phyloP scores from a whole-genome alignment of 2,329 filamentous ascomycete genomes.

The Hypoxylon sp. region DNA sequence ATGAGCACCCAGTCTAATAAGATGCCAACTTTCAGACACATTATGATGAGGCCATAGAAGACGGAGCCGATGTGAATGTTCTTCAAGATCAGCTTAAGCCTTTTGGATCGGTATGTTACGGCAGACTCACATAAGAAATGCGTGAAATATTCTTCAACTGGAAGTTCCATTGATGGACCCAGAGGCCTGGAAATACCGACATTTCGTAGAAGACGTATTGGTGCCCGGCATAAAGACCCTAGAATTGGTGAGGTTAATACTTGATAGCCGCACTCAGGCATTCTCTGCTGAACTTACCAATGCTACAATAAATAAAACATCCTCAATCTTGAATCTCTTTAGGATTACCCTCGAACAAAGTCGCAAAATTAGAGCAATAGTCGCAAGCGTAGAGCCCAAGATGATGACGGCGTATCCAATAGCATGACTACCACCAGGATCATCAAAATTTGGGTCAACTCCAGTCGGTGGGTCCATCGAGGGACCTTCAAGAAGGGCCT shows the following conservation, averaged over 20 bases:
- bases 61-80: not conserved
- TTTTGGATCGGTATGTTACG: too few relatives aligned
- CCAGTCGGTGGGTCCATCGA: conserved; percentile 9
- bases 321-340: conserved; percentile 2
- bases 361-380: not conserved
- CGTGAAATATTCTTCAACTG: not conserved
- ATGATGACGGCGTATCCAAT: conserved; percentile 16
- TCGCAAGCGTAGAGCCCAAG: not conserved
- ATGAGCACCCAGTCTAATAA: conserved; percentile 18
- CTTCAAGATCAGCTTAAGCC: too few relatives aligned
- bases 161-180: conserved; percentile 20
- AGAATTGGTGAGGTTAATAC: too few relatives aligned
- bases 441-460: conserved; percentile 5
- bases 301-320: not conserved
- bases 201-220: not conserved
- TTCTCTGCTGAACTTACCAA: too few relatives aligned
- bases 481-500: conserved; percentile 10
- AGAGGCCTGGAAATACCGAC: conserved; percentile 1
- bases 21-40: conserved; percentile 19
- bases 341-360: not conserved
- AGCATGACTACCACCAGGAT: conserved; percentile 13
- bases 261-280: too few relatives aligned
- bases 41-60: not conserved
- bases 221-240: conserved; percentile 1
- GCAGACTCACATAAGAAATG: not conserved